Evolutionary conservation across 495 filamentous ascomycete genomes (phyloP).

Genomic region (Astrocystis sublimbata): DNA sequence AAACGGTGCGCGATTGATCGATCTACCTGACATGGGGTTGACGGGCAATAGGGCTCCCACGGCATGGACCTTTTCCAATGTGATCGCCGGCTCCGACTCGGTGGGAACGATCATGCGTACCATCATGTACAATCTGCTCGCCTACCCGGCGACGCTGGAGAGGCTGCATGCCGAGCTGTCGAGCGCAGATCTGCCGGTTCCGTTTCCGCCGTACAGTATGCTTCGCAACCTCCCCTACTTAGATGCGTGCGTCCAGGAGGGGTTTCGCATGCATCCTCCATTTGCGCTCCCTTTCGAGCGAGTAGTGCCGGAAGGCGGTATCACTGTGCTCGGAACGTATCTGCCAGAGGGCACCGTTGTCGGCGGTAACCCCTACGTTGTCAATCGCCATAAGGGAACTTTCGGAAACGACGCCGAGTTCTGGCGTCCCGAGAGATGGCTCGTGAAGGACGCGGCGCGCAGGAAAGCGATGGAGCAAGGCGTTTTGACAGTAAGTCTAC

Average conservation of each 20-base stretch:
- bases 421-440: neutral
- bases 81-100: slow-evolving; percentile 59
- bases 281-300: neutral
- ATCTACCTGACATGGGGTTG: neutral
- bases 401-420: neutral
- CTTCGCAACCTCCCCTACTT: neutral
- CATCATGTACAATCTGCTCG: slow-evolving; percentile 40
- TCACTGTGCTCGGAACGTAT: neutral
- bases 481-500: neutral
- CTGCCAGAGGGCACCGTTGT: neutral
- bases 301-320: neutral
- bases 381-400: neutral
- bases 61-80: slow-evolving; percentile 48
- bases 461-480: neutral
- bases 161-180: neutral
- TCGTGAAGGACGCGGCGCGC: neutral
- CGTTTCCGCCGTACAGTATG: neutral
- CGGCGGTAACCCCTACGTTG: neutral
- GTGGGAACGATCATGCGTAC: slow-evolving; percentile 52
- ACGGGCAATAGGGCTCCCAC: slow-evolving; percentile 23
- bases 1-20: too few relatives aligned
- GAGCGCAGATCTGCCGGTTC: neutral
- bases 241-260: neutral
- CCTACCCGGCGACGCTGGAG: neutral
- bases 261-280: neutral